phyloP scores from a whole-genome alignment of 1,139 yeast species.

The Sugiyamaella xylanicola region DNA sequence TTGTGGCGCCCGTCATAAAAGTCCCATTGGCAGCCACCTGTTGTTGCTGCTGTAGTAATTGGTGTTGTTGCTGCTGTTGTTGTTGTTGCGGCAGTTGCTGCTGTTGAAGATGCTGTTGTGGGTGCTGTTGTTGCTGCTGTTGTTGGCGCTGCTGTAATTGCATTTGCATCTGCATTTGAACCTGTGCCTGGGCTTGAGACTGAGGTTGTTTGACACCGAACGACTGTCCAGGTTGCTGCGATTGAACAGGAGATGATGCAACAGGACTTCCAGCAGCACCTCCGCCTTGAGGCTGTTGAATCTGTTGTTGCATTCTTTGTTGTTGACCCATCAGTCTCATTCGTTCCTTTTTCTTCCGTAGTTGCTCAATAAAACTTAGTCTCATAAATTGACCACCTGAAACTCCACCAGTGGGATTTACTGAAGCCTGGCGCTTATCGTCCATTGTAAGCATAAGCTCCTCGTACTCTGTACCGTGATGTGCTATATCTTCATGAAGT shows the following conservation, averaged over 20 bases:
- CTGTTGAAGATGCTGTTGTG: conserved; percentile 22
- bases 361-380: conserved; percentile 46
- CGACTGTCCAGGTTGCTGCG: conserved; percentile 22
- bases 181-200: conserved; percentile 16
- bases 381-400: conserved; percentile 46
- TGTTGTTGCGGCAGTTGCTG: conserved; percentile 21
- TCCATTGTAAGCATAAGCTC: conserved; percentile 71
- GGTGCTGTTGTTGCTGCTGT: conserved; percentile 24
- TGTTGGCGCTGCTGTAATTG: conserved; percentile 27
- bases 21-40: conserved; percentile 12
- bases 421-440: conserved; percentile 34
- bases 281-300: conserved; percentile 25
- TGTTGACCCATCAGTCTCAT: conserved; percentile 32
- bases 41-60: conserved; percentile 22
- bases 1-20: conserved; percentile 7
- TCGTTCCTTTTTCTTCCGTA: conserved; percentile 43
- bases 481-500: conserved; percentile 61
- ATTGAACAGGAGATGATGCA: conserved; percentile 22
- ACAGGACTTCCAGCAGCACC: conserved; percentile 16
- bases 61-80: conserved; percentile 20
- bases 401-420: conserved; percentile 25
- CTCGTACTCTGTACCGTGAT: conserved; percentile 76
- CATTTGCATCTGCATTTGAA: conserved; percentile 17
- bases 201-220: neutral
- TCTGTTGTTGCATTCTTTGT: conserved; percentile 31